phyloP scores from a whole-genome alignment of 441 rosid genomes.

The Pelargonium exstipulatum region DNA sequence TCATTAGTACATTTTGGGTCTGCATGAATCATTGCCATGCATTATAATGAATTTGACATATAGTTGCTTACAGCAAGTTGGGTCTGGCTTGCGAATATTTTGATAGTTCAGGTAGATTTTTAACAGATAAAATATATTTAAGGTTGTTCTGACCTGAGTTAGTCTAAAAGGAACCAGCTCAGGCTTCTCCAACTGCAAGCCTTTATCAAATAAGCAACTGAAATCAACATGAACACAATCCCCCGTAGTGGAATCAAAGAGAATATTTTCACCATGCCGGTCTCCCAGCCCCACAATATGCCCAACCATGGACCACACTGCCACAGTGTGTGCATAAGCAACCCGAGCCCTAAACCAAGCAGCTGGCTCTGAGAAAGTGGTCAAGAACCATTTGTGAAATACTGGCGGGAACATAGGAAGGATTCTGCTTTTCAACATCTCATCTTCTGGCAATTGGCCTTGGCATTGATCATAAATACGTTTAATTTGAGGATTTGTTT shows the following conservation, averaged over 20 bases:
- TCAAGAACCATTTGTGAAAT: constrained; percentile 94
- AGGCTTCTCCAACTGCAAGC: constrained; percentile 96
- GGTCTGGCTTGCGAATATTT: neutral
- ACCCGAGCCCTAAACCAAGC: constrained; percentile 99
- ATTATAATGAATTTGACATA: too few species aligned
- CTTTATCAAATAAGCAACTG: constrained; percentile 97
- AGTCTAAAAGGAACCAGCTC: constrained; percentile 98
- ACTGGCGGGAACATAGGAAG: constrained; percentile 98
- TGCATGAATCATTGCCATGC: neutral
- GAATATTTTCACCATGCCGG: constrained; percentile 97
- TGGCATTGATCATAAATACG: constrained; percentile 86
- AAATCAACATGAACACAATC: constrained; percentile 99
- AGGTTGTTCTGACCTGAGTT: constrained; percentile 62
- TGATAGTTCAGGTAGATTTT: constrained; percentile 2
- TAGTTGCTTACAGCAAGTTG: neutral
- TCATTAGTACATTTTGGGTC: neutral
- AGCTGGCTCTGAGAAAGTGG: constrained; percentile 97
- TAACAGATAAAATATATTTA: constrained; percentile 1
- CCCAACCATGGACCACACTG: constrained; percentile 99
- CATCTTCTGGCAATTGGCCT: constrained; percentile 78
- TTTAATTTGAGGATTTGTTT: constrained; percentile 87
- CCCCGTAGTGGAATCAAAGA: constrained; percentile 95
- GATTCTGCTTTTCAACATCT: constrained; percentile 85
- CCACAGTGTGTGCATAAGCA: constrained; percentile 96
- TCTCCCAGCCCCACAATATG: constrained; percentile 98